A percentile compares a stretch with the other conserved stretches of the same genome.
These are phyloP conservation scores for Axilococcus clingmanii DNA, from an alignment of 139 green algal genomes.

Conservation along the genomic window DNA sequence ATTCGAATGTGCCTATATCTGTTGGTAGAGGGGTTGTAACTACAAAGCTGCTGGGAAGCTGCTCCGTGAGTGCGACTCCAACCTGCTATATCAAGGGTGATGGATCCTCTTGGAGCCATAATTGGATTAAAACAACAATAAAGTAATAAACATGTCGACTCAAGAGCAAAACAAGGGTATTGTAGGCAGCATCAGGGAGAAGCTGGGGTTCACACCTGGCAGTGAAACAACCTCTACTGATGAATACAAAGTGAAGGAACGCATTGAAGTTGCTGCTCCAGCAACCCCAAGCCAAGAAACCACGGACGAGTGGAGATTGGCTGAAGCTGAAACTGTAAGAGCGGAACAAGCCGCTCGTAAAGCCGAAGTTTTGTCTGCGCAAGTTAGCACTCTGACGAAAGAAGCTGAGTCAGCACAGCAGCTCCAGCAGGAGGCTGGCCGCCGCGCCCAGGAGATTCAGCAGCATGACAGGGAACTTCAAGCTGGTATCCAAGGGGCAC, in stretches of 20 bases:
- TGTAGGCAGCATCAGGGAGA: constrained; percentile 3
- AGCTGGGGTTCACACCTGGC: not conserved
- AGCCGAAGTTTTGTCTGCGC: constrained; percentile 12
- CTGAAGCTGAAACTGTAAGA: constrained; percentile 22
- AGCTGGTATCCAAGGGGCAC: not conserved
- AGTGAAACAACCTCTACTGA: not conserved
- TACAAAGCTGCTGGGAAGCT: too few species aligned
- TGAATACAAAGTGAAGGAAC: not conserved
- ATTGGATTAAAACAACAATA: too few species aligned
- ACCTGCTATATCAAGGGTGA: too few species aligned
- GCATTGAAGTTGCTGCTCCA: constrained; percentile 1
- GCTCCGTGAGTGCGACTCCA: too few species aligned
- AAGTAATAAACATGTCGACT: not conserved
- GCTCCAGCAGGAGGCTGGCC: constrained; percentile 10
- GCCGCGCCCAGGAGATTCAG: not conserved
- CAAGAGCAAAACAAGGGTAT: constrained; percentile 6
- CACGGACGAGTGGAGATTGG: constrained; percentile 7
- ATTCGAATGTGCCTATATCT: too few species aligned
- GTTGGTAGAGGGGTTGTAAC: too few species aligned
- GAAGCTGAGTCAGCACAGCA: constrained; percentile 9
- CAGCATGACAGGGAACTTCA: not conserved
- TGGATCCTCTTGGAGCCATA: too few species aligned
- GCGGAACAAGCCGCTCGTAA: constrained; percentile 12
- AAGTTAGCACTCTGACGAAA: constrained; percentile 1
- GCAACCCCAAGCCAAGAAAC: constrained; percentile 20